Evolutionary conservation across 208 protist species (phyloP), one percentile per base, ranked within the genome.

Genomic region (Wallacemonas rigidus): DNA sequence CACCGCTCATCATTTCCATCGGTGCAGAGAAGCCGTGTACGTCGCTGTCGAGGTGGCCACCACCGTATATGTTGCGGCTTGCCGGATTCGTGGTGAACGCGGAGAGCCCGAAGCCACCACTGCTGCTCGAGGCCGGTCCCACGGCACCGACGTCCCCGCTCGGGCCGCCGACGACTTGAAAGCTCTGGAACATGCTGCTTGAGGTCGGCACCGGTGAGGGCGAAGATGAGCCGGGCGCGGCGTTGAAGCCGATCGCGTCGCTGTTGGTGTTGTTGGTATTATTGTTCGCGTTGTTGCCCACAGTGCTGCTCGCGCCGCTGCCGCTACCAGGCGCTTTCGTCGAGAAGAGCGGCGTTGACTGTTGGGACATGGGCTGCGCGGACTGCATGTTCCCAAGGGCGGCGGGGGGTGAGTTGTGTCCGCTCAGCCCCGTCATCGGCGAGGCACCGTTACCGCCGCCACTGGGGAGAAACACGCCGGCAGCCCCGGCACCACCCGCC

Each of bases 71-170:
- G 36, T 11, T 44, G n/a, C 60, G 60, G 3, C 62, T 77, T 38
- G 76, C 77, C 6, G 79, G 75, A 55, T 79, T 80, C 38, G 79
- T 80, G 61, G 71, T 80, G 67, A 83, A 79, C 41, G 77, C 74
- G 14, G 79, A 80, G 8, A 76, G 54, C 15, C 41, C 67, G 15
- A 63, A 40, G 38, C 40, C 67, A 72, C 48, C 67, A 15, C 6
- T n/a, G 38, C 54, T 51, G 43, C 26, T 26, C 26, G 26, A 26
- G 26, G 26, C 26, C 26, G 43, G 9, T 53, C 43, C 67, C 12
- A 15, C 41, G 26, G 4, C 43, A 36, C 40, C 40, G 8, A 65
- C 3, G 43, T 65, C 60, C 14, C 40, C 40, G 5, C 41, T 41
- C 14, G 60, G 60, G 8, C 41, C 40, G n/a, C 60, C 60, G 15